Evolutionary conservation across 192 early-diverging fungal species (phyloP).

Genomic region (Backusella australiensis): DNA sequence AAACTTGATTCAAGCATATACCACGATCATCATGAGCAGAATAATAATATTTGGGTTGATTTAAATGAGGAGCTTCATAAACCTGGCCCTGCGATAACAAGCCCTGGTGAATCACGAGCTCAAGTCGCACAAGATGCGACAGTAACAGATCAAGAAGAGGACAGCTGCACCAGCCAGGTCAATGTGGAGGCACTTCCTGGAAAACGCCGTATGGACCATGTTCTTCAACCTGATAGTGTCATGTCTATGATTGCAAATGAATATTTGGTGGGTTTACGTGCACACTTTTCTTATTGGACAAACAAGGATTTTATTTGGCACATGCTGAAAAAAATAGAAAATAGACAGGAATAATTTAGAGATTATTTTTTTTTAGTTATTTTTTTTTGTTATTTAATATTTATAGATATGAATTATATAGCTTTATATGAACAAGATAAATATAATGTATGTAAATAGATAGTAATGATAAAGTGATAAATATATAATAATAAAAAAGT

Average conservation of each 20-base stretch:
- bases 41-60: slow-evolving; percentile 19
- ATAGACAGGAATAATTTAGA: slow-evolving; percentile 5
- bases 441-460: neutral
- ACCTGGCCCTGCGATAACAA: slow-evolving; percentile 27
- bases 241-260: slow-evolving; percentile 54
- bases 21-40: slow-evolving; percentile 3
- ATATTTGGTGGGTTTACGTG: slow-evolving; percentile 50
- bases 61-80: slow-evolving; percentile 31
- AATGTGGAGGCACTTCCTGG: slow-evolving; percentile 21
- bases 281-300: slow-evolving; percentile 57
- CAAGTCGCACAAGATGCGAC: slow-evolving; percentile 21
- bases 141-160: slow-evolving; percentile 6
- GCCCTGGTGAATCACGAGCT: slow-evolving; percentile 13
- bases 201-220: slow-evolving; percentile 41
- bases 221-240: slow-evolving; percentile 47
- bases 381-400: neutral
- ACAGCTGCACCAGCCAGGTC: neutral
- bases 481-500: neutral
- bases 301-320: slow-evolving; percentile 50
- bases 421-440: neutral
- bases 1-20: neutral
- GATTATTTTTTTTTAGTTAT: neutral
- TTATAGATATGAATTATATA: neutral
- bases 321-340: slow-evolving; percentile 31
- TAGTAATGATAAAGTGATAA: slow-evolving; percentile 18